Evolutionary conservation across 1,284 basidiomycete genomes (phyloP), one percentile per base, ranked within the genome.

Genomic region (Cryptococcus sp.): DNA sequence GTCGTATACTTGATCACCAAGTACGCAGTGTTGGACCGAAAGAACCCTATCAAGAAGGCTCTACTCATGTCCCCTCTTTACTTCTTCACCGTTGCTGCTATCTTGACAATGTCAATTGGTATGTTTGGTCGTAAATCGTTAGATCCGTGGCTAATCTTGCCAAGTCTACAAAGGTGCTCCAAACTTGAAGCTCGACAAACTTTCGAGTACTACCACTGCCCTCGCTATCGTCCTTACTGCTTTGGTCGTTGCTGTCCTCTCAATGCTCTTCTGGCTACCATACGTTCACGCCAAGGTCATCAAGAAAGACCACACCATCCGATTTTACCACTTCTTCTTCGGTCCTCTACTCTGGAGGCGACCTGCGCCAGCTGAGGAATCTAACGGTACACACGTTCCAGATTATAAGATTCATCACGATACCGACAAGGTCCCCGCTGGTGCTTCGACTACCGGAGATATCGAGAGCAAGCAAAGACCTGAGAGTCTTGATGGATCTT

Each of bases 251-350:
- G 59, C 74, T 14, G 46, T 73, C 43, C 64, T 81, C 8, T 68
- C 80, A 3, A 51, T 74, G 50, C 23, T 81, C 57, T 81, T 80
- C 70, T 80, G 79, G 77, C 52, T 81, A 2, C 80, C 80, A 4
- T 81, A 71, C 67, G 79, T 81, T 51, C 68, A 79, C 68, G 59
- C 60, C 64, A 79, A 78, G 62, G 78, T 80, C 53, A 64, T 80
- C 56, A 73, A 73, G 62, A 76, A 78, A 61, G 80, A 81, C 64
- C 78, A 79, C 73, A 81, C 72, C 38, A 46, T 77, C 44, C 66
- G 71, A 57, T 74, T 64, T 66, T 80, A 72, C 64, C 78, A 80
- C 67, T 78, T 81, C 70, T 78, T 80, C 76, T 61, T 70, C 50
- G 80, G 80, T 30, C 80, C 80, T 6, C 58, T 77, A 2, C 73